Conservation (phyloP, 306 rosid species). For the Vachellia collinsii region DNA sequence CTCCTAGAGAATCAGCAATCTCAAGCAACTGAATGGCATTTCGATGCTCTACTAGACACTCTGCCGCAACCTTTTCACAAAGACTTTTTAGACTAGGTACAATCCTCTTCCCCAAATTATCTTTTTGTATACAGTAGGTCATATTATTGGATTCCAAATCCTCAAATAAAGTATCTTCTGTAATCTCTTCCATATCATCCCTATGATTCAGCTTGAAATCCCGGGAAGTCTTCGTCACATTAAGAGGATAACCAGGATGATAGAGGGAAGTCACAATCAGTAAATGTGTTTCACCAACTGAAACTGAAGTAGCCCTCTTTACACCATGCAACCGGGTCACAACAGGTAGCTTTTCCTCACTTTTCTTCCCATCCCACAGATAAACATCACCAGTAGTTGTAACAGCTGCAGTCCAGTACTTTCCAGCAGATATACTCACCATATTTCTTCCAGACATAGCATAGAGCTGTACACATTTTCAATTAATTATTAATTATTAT, state of each 20-base stretch:
- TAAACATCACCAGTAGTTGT: conserved; percentile 88
- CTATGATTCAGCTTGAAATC: conserved; percentile 42
- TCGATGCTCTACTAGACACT: conserved; percentile 90
- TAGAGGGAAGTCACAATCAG: conserved; percentile 77
- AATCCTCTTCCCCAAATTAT: conserved; percentile 42
- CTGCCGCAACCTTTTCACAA: conserved; percentile 87
- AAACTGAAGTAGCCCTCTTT: conserved; percentile 83
- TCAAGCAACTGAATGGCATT: conserved; percentile 85
- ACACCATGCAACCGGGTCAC: conserved; percentile 77
- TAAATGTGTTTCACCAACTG: conserved; percentile 92
- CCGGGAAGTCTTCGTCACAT: conserved; percentile 46
- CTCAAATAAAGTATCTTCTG: conserved; percentile 65
- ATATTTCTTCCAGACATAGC: conserved; percentile 71
- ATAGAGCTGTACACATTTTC: conserved; percentile 54
- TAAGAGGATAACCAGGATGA: conserved; percentile 68
- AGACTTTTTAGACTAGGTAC: conserved; percentile 83
- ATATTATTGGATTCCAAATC: conserved; percentile 53
- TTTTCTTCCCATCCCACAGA: conserved; percentile 91
- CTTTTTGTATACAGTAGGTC: conserved; percentile 40
- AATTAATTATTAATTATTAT: background rate
- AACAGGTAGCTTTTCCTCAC: conserved; percentile 75
- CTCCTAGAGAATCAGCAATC: conserved; percentile 88
- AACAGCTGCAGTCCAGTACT: conserved; percentile 86
- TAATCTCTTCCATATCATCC: conserved; percentile 61
- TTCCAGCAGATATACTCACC: conserved; percentile 83